Percentiles rank a stretch among this genome's conserved stretches.
Evolutionary conservation across 2,329 filamentous ascomycete species (phyloP).

Genomic region (Ophiocordyceps sinensis): DNA sequence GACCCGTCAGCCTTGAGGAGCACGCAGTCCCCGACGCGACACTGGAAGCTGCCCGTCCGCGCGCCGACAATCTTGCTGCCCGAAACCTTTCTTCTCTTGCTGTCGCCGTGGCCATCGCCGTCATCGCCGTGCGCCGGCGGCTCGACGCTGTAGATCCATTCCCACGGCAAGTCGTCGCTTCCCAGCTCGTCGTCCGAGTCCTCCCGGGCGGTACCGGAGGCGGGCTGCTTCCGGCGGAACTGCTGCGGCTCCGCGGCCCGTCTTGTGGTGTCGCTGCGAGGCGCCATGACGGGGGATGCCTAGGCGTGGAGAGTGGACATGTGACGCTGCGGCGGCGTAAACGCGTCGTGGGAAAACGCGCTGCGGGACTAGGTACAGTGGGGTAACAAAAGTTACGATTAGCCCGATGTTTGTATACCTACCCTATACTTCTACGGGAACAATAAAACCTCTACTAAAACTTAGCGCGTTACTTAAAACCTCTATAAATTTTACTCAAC

Average conservation of each 20-base stretch:
- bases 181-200: slow-evolving; percentile 83
- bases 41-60: slow-evolving; percentile 67
- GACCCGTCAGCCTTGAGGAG: slow-evolving; percentile 76
- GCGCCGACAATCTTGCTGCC: slow-evolving; percentile 58
- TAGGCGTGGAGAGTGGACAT: too few relatives aligned
- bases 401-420: too few relatives aligned
- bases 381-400: too few relatives aligned
- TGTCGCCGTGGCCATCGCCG: slow-evolving; percentile 14
- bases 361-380: too few relatives aligned
- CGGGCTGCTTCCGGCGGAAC: slow-evolving; percentile 6
- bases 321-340: too few relatives aligned
- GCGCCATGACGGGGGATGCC: slow-evolving; percentile 9
- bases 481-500: too few relatives aligned
- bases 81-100: slow-evolving; percentile 20
- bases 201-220: slow-evolving; percentile 50
- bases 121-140: slow-evolving; percentile 9
- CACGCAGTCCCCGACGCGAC: slow-evolving; percentile 68
- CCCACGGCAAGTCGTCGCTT: slow-evolving; percentile 57
- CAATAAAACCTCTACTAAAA: too few relatives aligned
- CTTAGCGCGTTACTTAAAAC: too few relatives aligned
- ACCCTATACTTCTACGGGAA: too few relatives aligned
- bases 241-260: slow-evolving; percentile 7
- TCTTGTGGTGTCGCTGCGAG: slow-evolving; percentile 7
- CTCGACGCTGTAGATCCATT: slow-evolving; percentile 55
- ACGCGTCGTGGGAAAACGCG: slow-evolving; percentile 15